Evolutionary conservation across 352 stramenopile genomes (phyloP), one percentile per base, ranked within the genome.

Genomic region (Phytophthora megakarya): DNA sequence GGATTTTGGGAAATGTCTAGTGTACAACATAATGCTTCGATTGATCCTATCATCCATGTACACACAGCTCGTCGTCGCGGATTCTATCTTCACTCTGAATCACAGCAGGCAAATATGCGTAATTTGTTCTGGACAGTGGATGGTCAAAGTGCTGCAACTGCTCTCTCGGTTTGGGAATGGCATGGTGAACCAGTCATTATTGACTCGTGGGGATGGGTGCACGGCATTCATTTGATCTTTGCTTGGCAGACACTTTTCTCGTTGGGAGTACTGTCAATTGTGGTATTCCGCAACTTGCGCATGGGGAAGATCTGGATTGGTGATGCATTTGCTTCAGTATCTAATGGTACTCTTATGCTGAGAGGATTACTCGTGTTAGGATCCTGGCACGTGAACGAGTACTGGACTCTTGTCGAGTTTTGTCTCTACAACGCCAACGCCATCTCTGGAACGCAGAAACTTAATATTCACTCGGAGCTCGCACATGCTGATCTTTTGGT

Each of bases 121-220:
- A 68, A 71, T 43, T 13, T 57, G 18, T 44, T 56, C 39, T 81
- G 69, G 72, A 38, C 19, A 1, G 28, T 82, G 1, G 65, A 74
- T 6, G 21, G n/a, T 13, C 43, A 69, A 10, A 72, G 46, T 33
- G 65, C 73, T 25, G 21, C 67, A 12, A 22, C 25, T 1, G 57
- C 62, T 11, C 44, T 87, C 2, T 56, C 49, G 1, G 7, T 54
- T 9, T 75, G 63, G 66, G 26, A 66, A 28, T 83, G 72, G 69
- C 46, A 65, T 3, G 71, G 67, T 0, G 52, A 66, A 13, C 44
- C 70, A 1, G 51, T 77, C n/a, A 67, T 82, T 15, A 67, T 65
- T 8, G 73, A 86, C 58, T 73, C 65, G 7, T 86, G 77, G 77
- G 67, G 70, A 1, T 84, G 75, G 75, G 70, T 70, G 10, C 76